Evolutionary conservation across 306 rosid species (phyloP).

Genomic region (Trifolium pratense): DNA sequence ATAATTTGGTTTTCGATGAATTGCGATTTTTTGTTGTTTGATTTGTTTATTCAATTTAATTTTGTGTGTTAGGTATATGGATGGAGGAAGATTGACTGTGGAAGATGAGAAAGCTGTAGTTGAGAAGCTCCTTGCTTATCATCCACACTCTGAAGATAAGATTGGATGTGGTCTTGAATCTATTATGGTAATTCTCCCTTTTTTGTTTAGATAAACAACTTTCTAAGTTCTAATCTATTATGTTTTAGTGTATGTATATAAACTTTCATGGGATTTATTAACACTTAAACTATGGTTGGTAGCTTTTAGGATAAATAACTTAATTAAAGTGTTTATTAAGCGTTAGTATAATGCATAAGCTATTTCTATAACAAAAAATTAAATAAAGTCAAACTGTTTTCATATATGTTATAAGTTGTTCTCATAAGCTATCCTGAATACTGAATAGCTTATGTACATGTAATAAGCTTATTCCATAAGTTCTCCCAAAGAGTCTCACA

Average conservation of each 20-base stretch:
- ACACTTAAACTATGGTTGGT: too few relatives aligned
- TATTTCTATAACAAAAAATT: neutral
- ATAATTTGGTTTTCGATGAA: neutral
- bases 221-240: too few relatives aligned
- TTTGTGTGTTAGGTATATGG: slow-evolving; percentile 39
- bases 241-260: too few relatives aligned
- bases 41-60: neutral
- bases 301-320: neutral
- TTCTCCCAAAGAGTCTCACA: neutral
- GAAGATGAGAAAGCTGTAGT: slow-evolving; percentile 74
- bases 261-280: too few relatives aligned
- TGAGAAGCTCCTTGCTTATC: slow-evolving; percentile 73
- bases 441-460: neutral
- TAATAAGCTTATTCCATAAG: too few relatives aligned
- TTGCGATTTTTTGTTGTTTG: neutral
- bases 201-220: too few relatives aligned
- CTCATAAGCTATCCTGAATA: neutral
- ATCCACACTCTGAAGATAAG: slow-evolving; percentile 83
- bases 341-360: neutral
- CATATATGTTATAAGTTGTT: neutral
- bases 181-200: slow-evolving; percentile 65
- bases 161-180: slow-evolving; percentile 88
- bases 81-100: slow-evolving; percentile 59
- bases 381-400: neutral
- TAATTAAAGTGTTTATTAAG: neutral